Base-by-base conservation (phyloP, 495 filamentous ascomycete genomes). In the Aspergillus campestris region DNA sequence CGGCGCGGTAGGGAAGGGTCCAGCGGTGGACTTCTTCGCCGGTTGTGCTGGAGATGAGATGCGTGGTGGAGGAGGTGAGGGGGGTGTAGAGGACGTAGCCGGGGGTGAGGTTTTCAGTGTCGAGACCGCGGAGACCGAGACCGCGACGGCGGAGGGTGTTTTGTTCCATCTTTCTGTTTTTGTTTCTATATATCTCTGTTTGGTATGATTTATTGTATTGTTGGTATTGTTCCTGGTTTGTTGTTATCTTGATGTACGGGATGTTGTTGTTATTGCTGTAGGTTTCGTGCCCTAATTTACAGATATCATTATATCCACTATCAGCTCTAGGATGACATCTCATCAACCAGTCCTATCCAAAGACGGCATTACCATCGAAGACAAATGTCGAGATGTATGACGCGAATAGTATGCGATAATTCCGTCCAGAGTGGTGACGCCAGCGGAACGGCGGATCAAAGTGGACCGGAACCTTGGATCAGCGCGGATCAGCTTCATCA, bases 71-170 rank as follows among this genome's bases (percentile, higher is more conserved):
- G 6, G 59, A 60, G 32, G 70, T 72, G 11, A 74, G 53, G 24
- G 70, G 65, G 4, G 62, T 59, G 44, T 65, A 66, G 29, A 74
- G 66, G 6, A 62, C 61, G 53, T 71, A 72, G 40, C 70, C 70
- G 33, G 60, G 61, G 27, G 63, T 68, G 37, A 65, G 58, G 29
- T 44, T 51, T 38, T 60, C 24, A n/a, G 55, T 14, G 47, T 71
- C 65, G n/a, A 70, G 56, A n/a, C 66, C 70, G 8, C 51, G 57
- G 27, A 71, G 59, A 38, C 69, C 66, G 14, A 72, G 45, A 36
- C 69, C 70, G 27, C 69, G 62, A n/a, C 70, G 61, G 38, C 48
- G 48, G 28, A 74, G 51, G 9, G 66, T 69, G 45, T 66, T 59
- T 55, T 74, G 70, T 38, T 72, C 66, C 63, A 72, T 69, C 18